Percentiles rank a stretch among this genome's conserved stretches.
These are phyloP conservation scores for Zygotorulaspora mrakii DNA, from an alignment of 1,139 yeast genomes.

Conservation along the genomic window DNA sequence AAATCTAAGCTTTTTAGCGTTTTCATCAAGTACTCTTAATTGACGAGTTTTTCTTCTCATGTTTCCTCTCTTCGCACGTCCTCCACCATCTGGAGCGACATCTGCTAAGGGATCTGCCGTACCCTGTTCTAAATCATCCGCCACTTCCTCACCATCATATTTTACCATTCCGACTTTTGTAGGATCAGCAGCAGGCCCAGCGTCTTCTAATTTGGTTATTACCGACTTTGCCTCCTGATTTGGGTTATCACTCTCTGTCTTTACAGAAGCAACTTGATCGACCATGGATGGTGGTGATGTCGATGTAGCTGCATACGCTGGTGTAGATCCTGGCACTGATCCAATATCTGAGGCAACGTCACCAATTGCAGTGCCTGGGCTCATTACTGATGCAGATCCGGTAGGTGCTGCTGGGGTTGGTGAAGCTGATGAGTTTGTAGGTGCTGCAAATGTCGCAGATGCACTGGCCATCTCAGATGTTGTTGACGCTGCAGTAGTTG, in stretches of 20 bases:
- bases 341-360: no score
- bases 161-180: slow-evolving; percentile 39
- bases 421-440: no score
- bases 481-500: slow-evolving; percentile 4
- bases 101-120: slow-evolving; percentile 44
- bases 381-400: slow-evolving; percentile 10
- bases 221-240: slow-evolving; percentile 18
- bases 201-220: slow-evolving; percentile 33
- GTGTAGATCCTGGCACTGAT: no score
- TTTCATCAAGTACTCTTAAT: slow-evolving; percentile 72
- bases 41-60: slow-evolving; percentile 84
- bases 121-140: slow-evolving; percentile 26
- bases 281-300: neutral
- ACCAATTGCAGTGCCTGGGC: slow-evolving; percentile 3
- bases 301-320: slow-evolving; percentile 1
- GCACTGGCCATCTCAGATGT: neutral
- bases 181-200: slow-evolving; percentile 37
- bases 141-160: slow-evolving; percentile 37
- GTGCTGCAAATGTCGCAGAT: no score
- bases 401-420: slow-evolving; percentile 15
- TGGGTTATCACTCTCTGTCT: slow-evolving; percentile 1
- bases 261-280: neutral
- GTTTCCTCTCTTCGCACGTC: slow-evolving; percentile 62
- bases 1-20: slow-evolving; percentile 75
- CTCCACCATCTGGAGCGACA: slow-evolving; percentile 94